A percentile compares a stretch with the other conserved stretches of the same genome.
Conservation (phyloP, 768 basidiomycete genomes). For the Chalciporus piperatus region DNA sequence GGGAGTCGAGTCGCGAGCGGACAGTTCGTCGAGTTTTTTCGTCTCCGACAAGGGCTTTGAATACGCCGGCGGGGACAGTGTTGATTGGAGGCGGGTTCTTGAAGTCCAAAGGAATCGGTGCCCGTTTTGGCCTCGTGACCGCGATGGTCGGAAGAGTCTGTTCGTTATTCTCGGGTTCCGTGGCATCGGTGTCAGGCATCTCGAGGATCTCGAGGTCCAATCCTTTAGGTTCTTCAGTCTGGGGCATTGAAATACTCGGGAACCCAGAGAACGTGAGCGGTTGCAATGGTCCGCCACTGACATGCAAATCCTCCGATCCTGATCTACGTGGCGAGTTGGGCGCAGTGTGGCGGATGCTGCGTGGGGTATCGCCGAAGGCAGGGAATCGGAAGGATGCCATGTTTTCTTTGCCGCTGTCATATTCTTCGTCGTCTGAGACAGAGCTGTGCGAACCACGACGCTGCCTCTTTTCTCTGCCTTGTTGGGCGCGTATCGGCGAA, state of each 20-base stretch:
- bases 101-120: conserved; percentile 81
- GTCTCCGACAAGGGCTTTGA: conserved; percentile 73
- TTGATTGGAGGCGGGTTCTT: conserved; percentile 60
- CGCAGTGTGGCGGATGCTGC: conserved; percentile 46
- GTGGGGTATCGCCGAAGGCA: conserved; percentile 46
- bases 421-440: conserved; percentile 34
- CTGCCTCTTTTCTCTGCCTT: conserved; percentile 81
- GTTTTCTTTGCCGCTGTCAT: conserved; percentile 53
- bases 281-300: conserved; percentile 24
- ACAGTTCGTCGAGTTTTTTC: conserved; percentile 68
- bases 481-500: conserved; percentile 33
- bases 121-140: conserved; percentile 49
- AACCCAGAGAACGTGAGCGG: conserved; percentile 71
- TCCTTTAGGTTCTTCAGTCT: conserved; percentile 8
- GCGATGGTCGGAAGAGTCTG: conserved; percentile 13
- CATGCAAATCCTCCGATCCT: conserved; percentile 21
- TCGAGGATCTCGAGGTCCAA: conserved; percentile 7
- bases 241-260: conserved; percentile 36
- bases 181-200: neutral
- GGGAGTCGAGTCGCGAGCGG: conserved; percentile 74
- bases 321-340: conserved; percentile 38
- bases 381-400: conserved; percentile 82
- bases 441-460: conserved; percentile 48
- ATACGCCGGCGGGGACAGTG: conserved; percentile 81
- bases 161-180: conserved; percentile 17